Conservation (phyloP, 2,329 filamentous ascomycete species). For the Dothiorella sarmentorum region DNA sequence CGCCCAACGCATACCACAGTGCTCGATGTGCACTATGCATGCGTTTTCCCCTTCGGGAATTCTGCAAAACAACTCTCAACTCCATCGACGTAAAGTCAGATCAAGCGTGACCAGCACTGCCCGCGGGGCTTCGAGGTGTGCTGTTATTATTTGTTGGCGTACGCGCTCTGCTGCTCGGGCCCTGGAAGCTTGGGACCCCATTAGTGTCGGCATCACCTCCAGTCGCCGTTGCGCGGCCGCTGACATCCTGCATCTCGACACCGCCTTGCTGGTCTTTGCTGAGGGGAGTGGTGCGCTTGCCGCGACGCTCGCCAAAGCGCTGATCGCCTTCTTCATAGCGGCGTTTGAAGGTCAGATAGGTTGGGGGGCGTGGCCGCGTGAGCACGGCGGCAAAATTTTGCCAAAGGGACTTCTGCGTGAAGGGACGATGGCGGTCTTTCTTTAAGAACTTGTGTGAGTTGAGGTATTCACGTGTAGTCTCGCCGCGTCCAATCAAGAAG, state of each 20-base stretch:
- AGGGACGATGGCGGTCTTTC: conserved; percentile 86
- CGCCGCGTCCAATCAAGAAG: conserved; percentile 83
- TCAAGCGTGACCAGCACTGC: conserved; percentile 8
- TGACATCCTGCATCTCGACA: conserved; percentile 67
- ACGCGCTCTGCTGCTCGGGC: conserved; percentile 1
- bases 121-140: conserved; percentile 7
- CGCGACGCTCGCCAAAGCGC: conserved; percentile 64
- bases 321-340: conserved; percentile 78
- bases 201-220: neutral
- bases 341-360: conserved; percentile 83
- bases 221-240: conserved; percentile 1
- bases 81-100: neutral
- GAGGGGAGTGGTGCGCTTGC: conserved; percentile 48
- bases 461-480: conserved; percentile 94
- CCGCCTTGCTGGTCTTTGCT: conserved; percentile 51
- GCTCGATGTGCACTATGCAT: neutral
- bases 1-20: neutral
- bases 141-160: conserved; percentile 10
- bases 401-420: conserved; percentile 70
- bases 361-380: conserved; percentile 77
- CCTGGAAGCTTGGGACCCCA: conserved; percentile 7
- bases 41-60: neutral
- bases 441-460: conserved; percentile 94
- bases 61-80: neutral
- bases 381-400: conserved; percentile 81